phyloP scores from a whole-genome alignment of 106 monocot genomes.

The Dendrobium nobile region DNA sequence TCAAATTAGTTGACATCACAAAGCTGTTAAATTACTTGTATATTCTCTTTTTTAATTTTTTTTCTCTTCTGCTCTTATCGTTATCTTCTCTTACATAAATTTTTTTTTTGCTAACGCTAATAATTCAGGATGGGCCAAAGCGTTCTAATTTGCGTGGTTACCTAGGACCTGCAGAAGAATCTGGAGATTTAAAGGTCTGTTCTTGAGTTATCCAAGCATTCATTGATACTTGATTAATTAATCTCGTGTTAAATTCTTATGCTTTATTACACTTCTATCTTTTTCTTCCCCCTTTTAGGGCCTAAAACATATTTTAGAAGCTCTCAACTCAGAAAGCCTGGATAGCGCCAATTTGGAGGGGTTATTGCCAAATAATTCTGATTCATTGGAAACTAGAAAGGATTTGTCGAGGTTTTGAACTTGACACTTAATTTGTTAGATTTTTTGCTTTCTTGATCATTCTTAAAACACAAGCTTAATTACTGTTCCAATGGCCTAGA shows the following conservation, averaged over 20 bases:
- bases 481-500: no score
- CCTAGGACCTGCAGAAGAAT: background rate
- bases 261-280: background rate
- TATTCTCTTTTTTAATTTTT: background rate
- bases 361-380: background rate
- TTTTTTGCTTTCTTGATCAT: no score
- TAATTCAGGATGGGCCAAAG: slow-evolving; percentile 5
- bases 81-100: background rate
- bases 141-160: slow-evolving; percentile 2
- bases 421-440: background rate
- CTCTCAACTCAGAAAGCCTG: background rate
- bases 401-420: background rate
- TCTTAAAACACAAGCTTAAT: no score
- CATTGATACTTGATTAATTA: background rate
- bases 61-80: background rate
- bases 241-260: background rate
- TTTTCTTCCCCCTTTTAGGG: background rate
- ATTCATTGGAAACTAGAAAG: background rate
- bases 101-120: background rate
- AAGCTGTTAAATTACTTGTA: no score
- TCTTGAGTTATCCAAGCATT: background rate
- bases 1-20: no score
- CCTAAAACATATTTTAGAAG: background rate
- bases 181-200: slow-evolving; percentile 7
- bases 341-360: background rate